Percentiles rank a stretch among this genome's conserved stretches.
Conservation (phyloP, 345 rosid species). For the Eucalyptus grandis region DNA sequence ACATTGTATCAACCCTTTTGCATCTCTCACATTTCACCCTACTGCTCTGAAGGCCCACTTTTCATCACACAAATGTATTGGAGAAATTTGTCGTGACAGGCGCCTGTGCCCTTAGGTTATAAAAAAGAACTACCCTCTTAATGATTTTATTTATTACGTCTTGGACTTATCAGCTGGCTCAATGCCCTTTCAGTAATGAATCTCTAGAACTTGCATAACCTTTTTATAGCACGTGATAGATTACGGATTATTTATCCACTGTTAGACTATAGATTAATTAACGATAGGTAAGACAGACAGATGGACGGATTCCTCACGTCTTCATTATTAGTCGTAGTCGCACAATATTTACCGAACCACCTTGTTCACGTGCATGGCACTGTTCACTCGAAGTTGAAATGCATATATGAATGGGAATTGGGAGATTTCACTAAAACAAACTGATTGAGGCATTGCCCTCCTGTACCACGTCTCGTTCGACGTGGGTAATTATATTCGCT, state of each 20-base stretch:
- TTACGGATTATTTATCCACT: not conserved
- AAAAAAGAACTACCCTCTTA: not conserved
- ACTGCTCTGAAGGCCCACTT: not conserved
- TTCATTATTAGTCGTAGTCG: not conserved
- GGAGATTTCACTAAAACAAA: not conserved
- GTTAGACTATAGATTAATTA: too few relatives aligned
- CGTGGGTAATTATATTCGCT: not conserved
- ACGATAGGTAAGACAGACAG: not conserved
- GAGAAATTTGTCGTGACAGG: not conserved
- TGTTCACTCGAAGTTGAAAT: not conserved
- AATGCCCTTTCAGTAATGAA: not conserved
- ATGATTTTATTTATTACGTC: not conserved
- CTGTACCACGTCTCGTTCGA: not conserved
- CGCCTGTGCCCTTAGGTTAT: not conserved
- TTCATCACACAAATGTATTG: not conserved
- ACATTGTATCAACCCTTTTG: not conserved
- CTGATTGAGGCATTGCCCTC: not conserved
- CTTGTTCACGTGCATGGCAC: not conserved
- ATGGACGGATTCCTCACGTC: not conserved
- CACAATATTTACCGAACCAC: not conserved
- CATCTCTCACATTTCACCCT: not conserved
- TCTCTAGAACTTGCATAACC: not conserved
- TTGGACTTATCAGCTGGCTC: not conserved
- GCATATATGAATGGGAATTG: not conserved
- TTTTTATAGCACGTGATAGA: not conserved